phyloP scores from a whole-genome alignment of 2,329 filamentous ascomycete species.

The Claviceps sp. region DNA sequence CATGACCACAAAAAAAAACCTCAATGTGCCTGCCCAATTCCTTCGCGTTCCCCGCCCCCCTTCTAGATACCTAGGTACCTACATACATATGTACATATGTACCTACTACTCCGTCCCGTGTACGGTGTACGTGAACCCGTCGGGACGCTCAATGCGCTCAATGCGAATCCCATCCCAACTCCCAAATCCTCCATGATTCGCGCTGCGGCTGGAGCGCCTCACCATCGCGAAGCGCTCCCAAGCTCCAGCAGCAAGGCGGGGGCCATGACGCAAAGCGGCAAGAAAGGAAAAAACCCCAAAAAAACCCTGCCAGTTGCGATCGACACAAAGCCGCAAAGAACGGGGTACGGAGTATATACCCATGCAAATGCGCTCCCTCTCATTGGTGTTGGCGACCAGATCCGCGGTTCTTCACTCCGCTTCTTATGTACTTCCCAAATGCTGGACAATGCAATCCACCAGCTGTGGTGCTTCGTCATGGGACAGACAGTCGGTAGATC shows the following conservation, averaged over 20 bases:
- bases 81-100: no score
- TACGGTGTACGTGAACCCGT: no score
- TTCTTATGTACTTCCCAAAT: constrained; percentile 3
- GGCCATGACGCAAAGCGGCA: background rate
- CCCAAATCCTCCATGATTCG: background rate
- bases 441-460: constrained; percentile 13
- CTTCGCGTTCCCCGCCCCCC: no score
- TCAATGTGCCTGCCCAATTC: no score
- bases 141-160: background rate
- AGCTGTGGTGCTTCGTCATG: constrained; percentile 13
- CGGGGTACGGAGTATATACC: no score
- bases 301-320: no score
- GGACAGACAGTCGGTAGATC: constrained; percentile 16
- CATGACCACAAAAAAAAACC: no score
- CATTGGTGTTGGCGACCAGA: no score
- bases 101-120: no score
- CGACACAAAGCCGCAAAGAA: no score
- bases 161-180: background rate
- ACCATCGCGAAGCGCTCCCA: background rate
- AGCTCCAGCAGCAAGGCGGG: background rate
- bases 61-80: no score
- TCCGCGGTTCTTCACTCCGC: background rate
- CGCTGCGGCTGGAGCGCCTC: background rate
- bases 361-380: no score
- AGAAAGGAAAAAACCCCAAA: background rate